Percentiles rank a stretch among this genome's conserved stretches.
phyloP scores from a whole-genome alignment of 192 early-diverging fungal genomes.

The Backusella circina region DNA sequence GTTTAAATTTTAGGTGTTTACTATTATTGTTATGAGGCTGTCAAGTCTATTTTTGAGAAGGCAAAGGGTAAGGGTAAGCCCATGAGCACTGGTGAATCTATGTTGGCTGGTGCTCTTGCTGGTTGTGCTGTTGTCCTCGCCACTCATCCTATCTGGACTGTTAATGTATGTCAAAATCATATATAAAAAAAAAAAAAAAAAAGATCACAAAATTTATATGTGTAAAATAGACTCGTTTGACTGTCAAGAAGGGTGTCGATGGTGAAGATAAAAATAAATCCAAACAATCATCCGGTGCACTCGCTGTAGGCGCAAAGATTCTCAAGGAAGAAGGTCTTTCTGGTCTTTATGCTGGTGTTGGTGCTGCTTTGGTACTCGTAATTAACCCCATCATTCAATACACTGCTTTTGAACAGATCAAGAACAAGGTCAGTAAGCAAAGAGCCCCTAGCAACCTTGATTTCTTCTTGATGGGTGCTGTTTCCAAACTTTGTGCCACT shows the following conservation, averaged over 20 bases:
- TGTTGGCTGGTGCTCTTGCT: constrained; percentile 91
- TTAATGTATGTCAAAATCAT: constrained; percentile 68
- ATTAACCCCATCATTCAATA: constrained; percentile 99
- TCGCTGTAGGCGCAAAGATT: constrained; percentile 63
- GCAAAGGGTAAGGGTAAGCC: constrained; percentile 49
- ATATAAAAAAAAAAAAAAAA: neutral
- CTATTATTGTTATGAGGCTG: constrained; percentile 87
- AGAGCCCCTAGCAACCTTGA: constrained; percentile 73
- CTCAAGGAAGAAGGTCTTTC: constrained; percentile 83
- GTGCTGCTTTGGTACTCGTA: constrained; percentile 95
- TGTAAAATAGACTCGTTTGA: constrained; percentile 69
- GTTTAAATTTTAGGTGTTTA: constrained; percentile 37
- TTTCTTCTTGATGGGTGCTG: constrained; percentile 94
- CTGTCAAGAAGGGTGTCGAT: constrained; percentile 68
- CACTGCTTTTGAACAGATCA: constrained; percentile 95
- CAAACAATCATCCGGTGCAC: constrained; percentile 25
- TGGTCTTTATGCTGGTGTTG: constrained; percentile 89
- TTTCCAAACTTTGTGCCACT: constrained; percentile 94
- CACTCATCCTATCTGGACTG: constrained; percentile 99
- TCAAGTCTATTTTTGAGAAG: constrained; percentile 82
- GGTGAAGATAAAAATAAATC: constrained; percentile 29
- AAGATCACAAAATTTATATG: neutral
- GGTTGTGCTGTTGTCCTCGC: constrained; percentile 77
- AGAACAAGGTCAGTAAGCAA: constrained; percentile 56
- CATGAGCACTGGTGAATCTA: constrained; percentile 86